phyloP scores from a whole-genome alignment of 2,329 filamentous ascomycete genomes.

The Zarea fungicola region DNA sequence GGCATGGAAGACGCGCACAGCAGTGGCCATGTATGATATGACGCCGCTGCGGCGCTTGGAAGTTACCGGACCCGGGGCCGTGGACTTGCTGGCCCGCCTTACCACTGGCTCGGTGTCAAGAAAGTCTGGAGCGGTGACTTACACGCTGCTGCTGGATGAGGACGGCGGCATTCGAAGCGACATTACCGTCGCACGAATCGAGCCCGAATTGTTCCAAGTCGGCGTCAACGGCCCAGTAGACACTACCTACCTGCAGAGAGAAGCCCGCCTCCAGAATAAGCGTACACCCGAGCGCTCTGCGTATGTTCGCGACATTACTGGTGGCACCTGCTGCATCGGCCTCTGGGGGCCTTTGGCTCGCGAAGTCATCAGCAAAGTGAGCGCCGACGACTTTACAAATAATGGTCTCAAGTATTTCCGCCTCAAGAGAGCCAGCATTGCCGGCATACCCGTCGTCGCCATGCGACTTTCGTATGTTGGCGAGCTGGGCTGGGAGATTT shows the following conservation, averaged over 20 bases:
- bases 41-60: constrained; percentile 55
- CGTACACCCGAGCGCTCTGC: constrained; percentile 36
- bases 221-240: constrained; percentile 52
- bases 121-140: constrained; percentile 45
- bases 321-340: constrained; percentile 54
- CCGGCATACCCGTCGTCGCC: constrained; percentile 50
- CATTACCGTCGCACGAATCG: constrained; percentile 49
- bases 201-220: constrained; percentile 47
- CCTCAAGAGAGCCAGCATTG: constrained; percentile 43
- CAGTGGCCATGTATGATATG: constrained; percentile 59
- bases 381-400: constrained; percentile 40
- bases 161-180: constrained; percentile 52
- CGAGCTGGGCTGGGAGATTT: constrained; percentile 58
- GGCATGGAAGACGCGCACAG: constrained; percentile 60
- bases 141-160: constrained; percentile 50
- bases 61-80: constrained; percentile 51
- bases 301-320: constrained; percentile 54
- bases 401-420: constrained; percentile 44
- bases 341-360: constrained; percentile 56
- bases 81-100: constrained; percentile 48
- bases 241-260: constrained; percentile 46
- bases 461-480: constrained; percentile 57
- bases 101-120: constrained; percentile 45
- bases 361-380: constrained; percentile 44
- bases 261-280: constrained; percentile 45